These are phyloP conservation scores for Heterobasidion occidentale DNA, from an alignment of 1,284 basidiomycete species.

Conservation along the genomic window DNA sequence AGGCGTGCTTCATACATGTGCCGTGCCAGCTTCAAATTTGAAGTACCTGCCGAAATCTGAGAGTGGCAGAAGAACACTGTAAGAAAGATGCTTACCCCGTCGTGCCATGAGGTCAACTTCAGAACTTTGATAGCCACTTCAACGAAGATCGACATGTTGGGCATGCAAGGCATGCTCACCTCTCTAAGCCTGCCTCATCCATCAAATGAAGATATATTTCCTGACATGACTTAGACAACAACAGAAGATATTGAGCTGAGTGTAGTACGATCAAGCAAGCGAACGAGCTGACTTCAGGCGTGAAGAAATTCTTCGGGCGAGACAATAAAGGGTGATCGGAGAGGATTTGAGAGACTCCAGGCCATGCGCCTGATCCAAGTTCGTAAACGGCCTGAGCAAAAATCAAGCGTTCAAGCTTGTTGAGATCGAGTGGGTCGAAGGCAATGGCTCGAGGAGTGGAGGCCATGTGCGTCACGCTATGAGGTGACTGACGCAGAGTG, in stretches of 20 bases:
- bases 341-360: constrained; percentile 57
- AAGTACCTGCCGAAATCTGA: constrained; percentile 25
- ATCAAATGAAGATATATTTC: constrained; percentile 61
- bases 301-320: constrained; percentile 59
- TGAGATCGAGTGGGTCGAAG: constrained; percentile 21
- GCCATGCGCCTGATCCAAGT: constrained; percentile 72
- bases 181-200: constrained; percentile 57
- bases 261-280: constrained; percentile 11
- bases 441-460: constrained; percentile 1
- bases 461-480: neutral
- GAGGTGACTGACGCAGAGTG: neutral
- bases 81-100: constrained; percentile 16
- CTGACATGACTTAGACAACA: constrained; percentile 51
- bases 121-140: constrained; percentile 21
- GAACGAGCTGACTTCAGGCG: constrained; percentile 43
- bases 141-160: neutral
- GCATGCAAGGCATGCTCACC: constrained; percentile 34
- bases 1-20: constrained; percentile 65
- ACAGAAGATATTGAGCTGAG: constrained; percentile 12
- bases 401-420: constrained; percentile 59
- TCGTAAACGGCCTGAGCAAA: constrained; percentile 83
- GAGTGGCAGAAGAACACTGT: constrained; percentile 7
- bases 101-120: constrained; percentile 32
- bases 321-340: constrained; percentile 58
- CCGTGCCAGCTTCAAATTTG: constrained; percentile 64